Base-by-base conservation (phyloP, 1,284 basidiomycete species). In the Apiotrichum gracile region DNA sequence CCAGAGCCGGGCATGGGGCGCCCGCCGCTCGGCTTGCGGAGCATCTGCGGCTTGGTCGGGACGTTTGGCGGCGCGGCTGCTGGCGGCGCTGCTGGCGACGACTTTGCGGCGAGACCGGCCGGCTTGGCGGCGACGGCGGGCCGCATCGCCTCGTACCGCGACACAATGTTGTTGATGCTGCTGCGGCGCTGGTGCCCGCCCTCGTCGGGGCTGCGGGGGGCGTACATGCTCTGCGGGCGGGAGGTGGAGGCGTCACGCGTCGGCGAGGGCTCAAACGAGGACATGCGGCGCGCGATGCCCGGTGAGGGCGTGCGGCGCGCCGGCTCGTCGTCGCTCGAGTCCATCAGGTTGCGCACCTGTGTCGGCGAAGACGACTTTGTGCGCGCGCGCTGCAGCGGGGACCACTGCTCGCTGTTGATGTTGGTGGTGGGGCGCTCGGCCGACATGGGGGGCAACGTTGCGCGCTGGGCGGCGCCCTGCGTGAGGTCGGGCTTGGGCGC, bases 91-190 rank as follows among this genome's bases (percentile, higher is more conserved):
- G 41, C 41, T 27, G 25, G 27, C 1, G 44, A 8, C 5, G n/a
- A 19, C 26, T n/a, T 31, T 25, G 34, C 22, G 1, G 25, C 22
- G 17, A 48, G 46, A 3, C 16, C 16, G 7, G 37, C 17, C 2
- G 46, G 46, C 25, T 47, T 47, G 35, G 45, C 40, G 5, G 47
- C 43, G 2, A 34, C 25, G 19, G 33, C n/a, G 6, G 46, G 29
- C 24, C 39, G 22, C 38, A 72, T 48, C n/a, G 53, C 47, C 51
- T 72, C 70, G 60, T 67, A 71, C 35, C 60, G 62, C 14, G 67
- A 63, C 6, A 73, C 65, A 16, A 75, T 70, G 42, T 69, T 67
- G 44, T 66, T 70, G 51, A 75, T 70, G 19, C 69, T 70, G n/a
- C 66, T 64, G 47, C 69, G 68, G 9, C 70, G 62, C 4, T 37